Evolutionary conservation across 768 basidiomycete genomes (phyloP).

Genomic region (Suillus luteus): DNA sequence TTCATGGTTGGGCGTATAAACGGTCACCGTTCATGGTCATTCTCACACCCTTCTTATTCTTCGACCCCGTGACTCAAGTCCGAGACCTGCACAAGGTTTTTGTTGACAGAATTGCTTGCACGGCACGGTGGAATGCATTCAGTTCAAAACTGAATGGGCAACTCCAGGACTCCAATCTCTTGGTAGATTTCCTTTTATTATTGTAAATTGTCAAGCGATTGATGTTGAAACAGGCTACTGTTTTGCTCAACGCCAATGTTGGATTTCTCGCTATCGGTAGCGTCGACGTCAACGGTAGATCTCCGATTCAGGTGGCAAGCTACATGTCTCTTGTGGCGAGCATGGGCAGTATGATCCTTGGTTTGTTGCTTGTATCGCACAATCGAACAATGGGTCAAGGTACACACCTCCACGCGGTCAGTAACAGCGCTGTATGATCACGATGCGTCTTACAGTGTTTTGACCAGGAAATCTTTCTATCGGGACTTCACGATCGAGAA

Average conservation of each 20-base stretch:
- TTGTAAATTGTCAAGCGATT: neutral
- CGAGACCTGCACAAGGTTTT: slow-evolving; percentile 43
- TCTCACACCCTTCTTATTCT: slow-evolving; percentile 45
- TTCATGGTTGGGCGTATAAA: slow-evolving; percentile 18
- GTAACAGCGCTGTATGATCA: slow-evolving; percentile 18
- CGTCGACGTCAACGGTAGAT: slow-evolving; percentile 30
- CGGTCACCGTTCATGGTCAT: slow-evolving; percentile 39
- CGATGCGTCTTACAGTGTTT: neutral
- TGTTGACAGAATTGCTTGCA: slow-evolving; percentile 37
- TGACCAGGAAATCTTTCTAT: slow-evolving; percentile 20
- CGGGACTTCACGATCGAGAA: slow-evolving; percentile 23
- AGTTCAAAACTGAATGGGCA: slow-evolving; percentile 47
- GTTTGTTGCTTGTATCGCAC: slow-evolving; percentile 44
- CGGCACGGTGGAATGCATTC: slow-evolving; percentile 43
- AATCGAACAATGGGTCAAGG: slow-evolving; percentile 37
- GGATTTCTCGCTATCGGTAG: slow-evolving; percentile 56
- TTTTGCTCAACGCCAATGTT: slow-evolving; percentile 60
- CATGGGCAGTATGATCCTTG: slow-evolving; percentile 44
- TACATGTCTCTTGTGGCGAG: slow-evolving; percentile 47
- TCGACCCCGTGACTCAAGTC: slow-evolving; percentile 46
- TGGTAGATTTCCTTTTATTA: slow-evolving; percentile 37
- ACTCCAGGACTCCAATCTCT: slow-evolving; percentile 53
- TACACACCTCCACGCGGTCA: slow-evolving; percentile 38
- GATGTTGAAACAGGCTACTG: slow-evolving; percentile 44
- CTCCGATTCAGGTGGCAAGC: slow-evolving; percentile 39